Base-by-base conservation (phyloP, 2,329 filamentous ascomycete genomes). In the Microcyclosporella mali region DNA sequence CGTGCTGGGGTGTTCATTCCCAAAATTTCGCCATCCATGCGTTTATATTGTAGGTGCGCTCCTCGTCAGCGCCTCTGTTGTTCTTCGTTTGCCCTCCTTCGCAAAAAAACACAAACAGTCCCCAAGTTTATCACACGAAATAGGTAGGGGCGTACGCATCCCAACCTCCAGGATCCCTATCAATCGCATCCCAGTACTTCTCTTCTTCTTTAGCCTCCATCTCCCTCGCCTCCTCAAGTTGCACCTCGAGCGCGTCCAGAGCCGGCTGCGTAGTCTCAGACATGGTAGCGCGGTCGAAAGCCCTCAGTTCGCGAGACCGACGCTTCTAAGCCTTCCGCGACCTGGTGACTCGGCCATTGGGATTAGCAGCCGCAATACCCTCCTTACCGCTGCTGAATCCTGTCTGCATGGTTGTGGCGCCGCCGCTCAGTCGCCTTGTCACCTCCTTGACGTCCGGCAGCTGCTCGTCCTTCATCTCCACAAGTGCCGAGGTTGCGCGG, bases 401-500 rank as follows among this genome's bases (percentile, higher is more conserved):
- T 30, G 46, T 47, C 37, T 35, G 45, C 49, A 58, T 50, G 40
- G 52, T 58, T 31, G 57, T 51, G 39, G 52, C 59, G 48, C 64
- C 62, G 57, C 68, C 62, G 59, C 74, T 69, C 45, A 68, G 74
- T 69, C 60, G 67, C 63, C 65, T 74, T 69, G 63, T 72, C 66
- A 66, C 71, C 62, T 74, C 69, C 55, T 66, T 68, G 50, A 72
- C 67, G 47, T 73, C 70, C 41, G 77, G 75, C 47, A 82, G 70
- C 61, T 85, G 77, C 61, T 84, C 77, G 60, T 81, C 77, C 65
- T 86, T 85, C 71, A 89, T 88, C 66, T 94, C 88, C 57, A 90
- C 85, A 39, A 92, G 70, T 46, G 82, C 80, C 75, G 90, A 92
- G 69, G 86, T 89, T 60, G 86, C 85, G 58, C 83, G 88, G 59